These are phyloP conservation scores for Zangia roseola DNA, from an alignment of 768 basidiomycete species.

Conservation along the genomic window DNA sequence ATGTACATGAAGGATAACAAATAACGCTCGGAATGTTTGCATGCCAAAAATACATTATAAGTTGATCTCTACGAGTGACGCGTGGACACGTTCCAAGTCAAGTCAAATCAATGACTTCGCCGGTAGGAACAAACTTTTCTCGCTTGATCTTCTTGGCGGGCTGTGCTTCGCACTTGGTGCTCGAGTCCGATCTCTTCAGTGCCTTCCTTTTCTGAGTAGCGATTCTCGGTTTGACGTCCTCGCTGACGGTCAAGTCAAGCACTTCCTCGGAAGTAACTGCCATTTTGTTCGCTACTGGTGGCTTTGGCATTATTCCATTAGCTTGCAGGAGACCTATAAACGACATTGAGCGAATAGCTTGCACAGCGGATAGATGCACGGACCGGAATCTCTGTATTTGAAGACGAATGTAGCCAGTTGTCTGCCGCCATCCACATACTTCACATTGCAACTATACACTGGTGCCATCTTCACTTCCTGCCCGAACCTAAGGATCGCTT, in stretches of 20 bases:
- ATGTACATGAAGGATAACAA: neutral
- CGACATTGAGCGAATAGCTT: neutral
- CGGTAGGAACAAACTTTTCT: conserved; percentile 16
- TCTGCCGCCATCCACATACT: conserved; percentile 9
- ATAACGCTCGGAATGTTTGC: neutral
- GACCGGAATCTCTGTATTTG: conserved; percentile 30
- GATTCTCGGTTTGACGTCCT: conserved; percentile 11
- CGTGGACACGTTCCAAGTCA: conserved; percentile 9
- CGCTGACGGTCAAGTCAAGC: conserved; percentile 20
- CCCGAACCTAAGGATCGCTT: conserved; percentile 20
- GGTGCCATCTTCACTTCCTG: conserved; percentile 5
- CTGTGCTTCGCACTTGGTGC: neutral
- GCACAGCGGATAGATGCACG: conserved; percentile 1
- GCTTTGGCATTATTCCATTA: conserved; percentile 25
- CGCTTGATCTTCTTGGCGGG: conserved; percentile 28
- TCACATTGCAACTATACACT: neutral
- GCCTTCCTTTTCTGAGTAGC: conserved; percentile 1
- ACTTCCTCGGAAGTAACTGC: conserved; percentile 6
- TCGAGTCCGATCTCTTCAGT: conserved; percentile 5
- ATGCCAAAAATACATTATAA: neutral
- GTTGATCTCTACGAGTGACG: neutral
- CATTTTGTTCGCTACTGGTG: conserved; percentile 1
- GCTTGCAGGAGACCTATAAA: conserved; percentile 27
- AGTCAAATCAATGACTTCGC: conserved; percentile 33
- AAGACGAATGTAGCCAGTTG: conserved; percentile 30